Evolutionary conservation across 306 rosid genomes (phyloP).

Genomic region (Aeschynomene evenia): DNA sequence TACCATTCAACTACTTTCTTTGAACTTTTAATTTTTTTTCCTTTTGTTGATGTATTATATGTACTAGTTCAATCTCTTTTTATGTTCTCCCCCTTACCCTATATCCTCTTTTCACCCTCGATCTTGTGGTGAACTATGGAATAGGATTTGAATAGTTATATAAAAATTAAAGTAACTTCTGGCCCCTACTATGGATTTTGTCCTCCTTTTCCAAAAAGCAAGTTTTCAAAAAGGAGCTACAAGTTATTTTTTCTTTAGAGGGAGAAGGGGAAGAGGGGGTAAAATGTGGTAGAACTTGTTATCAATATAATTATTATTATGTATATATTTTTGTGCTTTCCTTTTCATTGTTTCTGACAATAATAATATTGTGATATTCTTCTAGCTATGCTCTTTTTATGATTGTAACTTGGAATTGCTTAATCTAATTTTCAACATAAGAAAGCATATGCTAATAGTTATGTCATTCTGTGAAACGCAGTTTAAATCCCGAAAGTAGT

Average conservation of each 20-base stretch:
- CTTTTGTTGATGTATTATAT: background rate
- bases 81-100: background rate
- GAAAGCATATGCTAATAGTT: background rate
- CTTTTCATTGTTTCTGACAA: background rate
- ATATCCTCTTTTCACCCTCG: background rate
- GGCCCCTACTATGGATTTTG: slow-evolving; percentile 1
- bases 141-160: background rate
- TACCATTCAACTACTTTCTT: background rate
- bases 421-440: background rate
- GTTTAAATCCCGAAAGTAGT: background rate
- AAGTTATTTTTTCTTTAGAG: background rate
- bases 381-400: background rate
- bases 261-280: background rate
- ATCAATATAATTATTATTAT: no score
- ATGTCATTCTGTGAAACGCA: background rate
- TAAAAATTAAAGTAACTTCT: background rate
- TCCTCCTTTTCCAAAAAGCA: background rate
- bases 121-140: slow-evolving; percentile 21
- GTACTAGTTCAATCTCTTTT: background rate
- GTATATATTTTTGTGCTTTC: background rate
- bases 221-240: background rate
- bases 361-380: background rate
- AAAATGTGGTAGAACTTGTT: no score
- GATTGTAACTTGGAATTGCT: background rate
- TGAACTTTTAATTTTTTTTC: background rate